These are phyloP conservation scores for Carex littledalei DNA, from an alignment of 176 grass and related monocot genomes.

Conservation along the genomic window DNA sequence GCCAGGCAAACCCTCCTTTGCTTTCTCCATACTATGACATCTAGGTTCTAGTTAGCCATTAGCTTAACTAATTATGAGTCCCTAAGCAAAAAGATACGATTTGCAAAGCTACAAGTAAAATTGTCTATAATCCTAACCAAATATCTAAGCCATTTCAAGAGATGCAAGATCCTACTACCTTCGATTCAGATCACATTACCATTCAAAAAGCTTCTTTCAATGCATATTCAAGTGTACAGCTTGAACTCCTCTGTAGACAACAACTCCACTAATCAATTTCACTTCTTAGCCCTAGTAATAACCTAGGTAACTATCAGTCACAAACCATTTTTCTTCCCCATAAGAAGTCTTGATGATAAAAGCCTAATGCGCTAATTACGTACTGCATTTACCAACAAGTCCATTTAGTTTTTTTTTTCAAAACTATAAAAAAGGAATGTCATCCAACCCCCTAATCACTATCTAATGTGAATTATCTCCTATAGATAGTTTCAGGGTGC, in stretches of 20 bases:
- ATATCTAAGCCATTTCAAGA: conserved; percentile 2
- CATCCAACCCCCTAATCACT: not conserved
- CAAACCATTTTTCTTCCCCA: not conserved
- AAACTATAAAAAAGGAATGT: not conserved
- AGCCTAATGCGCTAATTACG: not conserved
- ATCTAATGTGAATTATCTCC: not conserved
- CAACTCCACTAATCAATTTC: not conserved
- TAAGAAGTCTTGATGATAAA: not conserved
- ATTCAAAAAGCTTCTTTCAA: not conserved
- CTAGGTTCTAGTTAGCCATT: not conserved
- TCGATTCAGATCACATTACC: not conserved
- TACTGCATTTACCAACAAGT: not conserved
- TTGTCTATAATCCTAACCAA: not conserved
- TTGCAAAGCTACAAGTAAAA: not conserved
- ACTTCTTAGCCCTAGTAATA: not conserved
- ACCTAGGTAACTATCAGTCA: not conserved
- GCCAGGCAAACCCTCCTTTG: not conserved
- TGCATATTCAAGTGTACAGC: not conserved
- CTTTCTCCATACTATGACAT: not conserved
- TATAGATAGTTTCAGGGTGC: not conserved
- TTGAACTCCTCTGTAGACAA: not conserved
- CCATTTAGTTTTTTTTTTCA: not conserved
- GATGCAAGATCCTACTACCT: not conserved
- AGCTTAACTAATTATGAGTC: not conserved
- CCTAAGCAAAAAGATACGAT: not conserved